A percentile compares a stretch with the other conserved stretches of the same genome.
phyloP scores from a whole-genome alignment of 805 yeast species.

The Soucietia sequanensis region DNA sequence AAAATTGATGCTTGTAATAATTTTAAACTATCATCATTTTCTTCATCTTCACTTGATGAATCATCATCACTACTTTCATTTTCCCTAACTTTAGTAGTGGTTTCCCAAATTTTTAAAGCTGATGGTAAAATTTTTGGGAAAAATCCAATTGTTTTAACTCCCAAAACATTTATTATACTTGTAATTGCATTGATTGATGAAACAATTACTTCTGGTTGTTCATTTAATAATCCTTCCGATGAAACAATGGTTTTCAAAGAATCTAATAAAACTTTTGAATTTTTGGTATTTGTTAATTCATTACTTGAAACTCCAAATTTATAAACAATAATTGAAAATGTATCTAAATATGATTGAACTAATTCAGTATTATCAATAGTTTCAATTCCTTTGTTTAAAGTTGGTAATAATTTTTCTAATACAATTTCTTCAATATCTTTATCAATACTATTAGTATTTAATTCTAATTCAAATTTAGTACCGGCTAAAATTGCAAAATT shows the following conservation, averaged over 20 bases:
- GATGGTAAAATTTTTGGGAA: conserved; percentile 86
- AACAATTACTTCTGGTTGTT: conserved; percentile 62
- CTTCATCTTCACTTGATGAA: conserved; percentile 21
- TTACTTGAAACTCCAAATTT: conserved; percentile 50
- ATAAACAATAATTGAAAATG: conserved; percentile 59
- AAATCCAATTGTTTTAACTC: conserved; percentile 81
- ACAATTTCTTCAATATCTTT: conserved; percentile 51
- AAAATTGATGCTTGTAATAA: conserved; percentile 69
- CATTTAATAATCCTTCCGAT: conserved; percentile 51
- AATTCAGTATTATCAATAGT: conserved; percentile 45
- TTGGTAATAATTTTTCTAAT: conserved; percentile 50
- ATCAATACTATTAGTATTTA: conserved; percentile 38
- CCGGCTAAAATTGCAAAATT: conserved; percentile 64
- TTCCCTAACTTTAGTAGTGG: conserved; percentile 15
- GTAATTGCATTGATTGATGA: conserved; percentile 74
- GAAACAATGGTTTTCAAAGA: conserved; percentile 50
- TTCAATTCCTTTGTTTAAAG: conserved; percentile 41
- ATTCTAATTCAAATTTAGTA: conserved; percentile 68
- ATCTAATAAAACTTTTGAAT: conserved; percentile 45
- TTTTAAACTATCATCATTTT: conserved; percentile 25
- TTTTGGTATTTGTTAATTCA: conserved; percentile 34
- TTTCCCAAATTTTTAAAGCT: conserved; percentile 57
- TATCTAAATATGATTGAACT: conserved; percentile 68
- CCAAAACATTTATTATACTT: conserved; percentile 67
- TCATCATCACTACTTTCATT: conserved; percentile 7